Base-by-base conservation (phyloP, 2,329 filamentous ascomycete species). In the Pyrenochaeta sp. region DNA sequence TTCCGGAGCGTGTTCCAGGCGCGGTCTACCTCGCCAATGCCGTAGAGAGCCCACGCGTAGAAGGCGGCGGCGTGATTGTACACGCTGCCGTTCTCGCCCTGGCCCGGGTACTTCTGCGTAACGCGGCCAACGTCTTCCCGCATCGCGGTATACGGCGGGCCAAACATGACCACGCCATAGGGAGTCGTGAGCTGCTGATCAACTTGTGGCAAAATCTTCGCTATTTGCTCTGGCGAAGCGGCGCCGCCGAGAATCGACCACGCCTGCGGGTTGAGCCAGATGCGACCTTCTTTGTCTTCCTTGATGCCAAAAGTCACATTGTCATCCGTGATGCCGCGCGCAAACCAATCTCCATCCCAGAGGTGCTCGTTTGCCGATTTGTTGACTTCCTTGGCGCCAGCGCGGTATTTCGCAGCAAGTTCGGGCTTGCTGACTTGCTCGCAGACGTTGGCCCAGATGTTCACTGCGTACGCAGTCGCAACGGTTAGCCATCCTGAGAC, bases 401-500 rank as follows among this genome's bases (percentile, higher is more conserved):
- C 63, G 9, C 73, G 74, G 61, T 77, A 82, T n/a, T 63, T 73
- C 7, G 58, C 58, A 7, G 78, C 79, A 2, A 75, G 49, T 2
- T 74, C 69, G 0, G 47, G n/a, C 35, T 71, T 61, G 18, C 73
- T 71, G 15, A 71, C 67, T 26, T 76, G 72, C 35, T 77, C 73
- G 62, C 79, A 81, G 23, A 81, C 69, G n/a, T 61, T 58, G 2
- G 80, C 78, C 79, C 80, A 83, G 0, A 83, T 60, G 9, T 76
- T 77, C 15, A 79, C 67, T 1, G 80, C 78, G 53, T 78, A 80
- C 0, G 69, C 80, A 0, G 80, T 82, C 5, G 80, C 80, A 2
- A 83, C 69, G 0, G 80, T 83, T 22, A 83, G 73, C 81, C 81
- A 83, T 14, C 79, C 81, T 0, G 80, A 83, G 1, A 83, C 80